A percentile compares a stretch with the other conserved stretches of the same genome.
Conservation (phyloP, 306 rosid species). For the Acacia melanoxylon region DNA sequence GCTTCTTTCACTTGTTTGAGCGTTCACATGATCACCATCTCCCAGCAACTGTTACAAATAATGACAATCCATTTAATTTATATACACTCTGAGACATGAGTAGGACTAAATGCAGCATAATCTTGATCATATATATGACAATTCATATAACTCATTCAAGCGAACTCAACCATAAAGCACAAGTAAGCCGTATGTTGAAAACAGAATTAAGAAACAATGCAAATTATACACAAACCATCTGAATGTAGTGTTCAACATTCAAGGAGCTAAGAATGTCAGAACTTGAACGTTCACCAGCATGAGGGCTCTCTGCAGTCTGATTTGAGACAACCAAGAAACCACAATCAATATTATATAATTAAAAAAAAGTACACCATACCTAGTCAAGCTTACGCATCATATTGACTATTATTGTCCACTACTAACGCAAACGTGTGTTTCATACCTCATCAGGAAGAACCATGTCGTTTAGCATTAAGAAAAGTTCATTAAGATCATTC, state of each 20-base stretch:
- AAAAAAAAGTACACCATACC: neutral
- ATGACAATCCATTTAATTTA: neutral
- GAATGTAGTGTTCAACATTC: slow-evolving; percentile 12
- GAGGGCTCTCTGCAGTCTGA: neutral
- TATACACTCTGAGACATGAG: no score
- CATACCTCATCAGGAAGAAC: slow-evolving; percentile 26
- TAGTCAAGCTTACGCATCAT: neutral
- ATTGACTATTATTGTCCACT: neutral
- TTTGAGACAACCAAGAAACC: neutral
- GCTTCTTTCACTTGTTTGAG: neutral
- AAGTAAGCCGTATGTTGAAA: neutral
- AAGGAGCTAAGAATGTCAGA: neutral
- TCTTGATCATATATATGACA: neutral
- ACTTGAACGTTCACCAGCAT: neutral
- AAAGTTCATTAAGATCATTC: slow-evolving; percentile 5
- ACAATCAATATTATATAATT: neutral
- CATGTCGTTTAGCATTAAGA: neutral
- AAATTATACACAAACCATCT: slow-evolving; percentile 32
- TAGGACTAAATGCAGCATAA: no score
- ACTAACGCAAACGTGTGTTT: neutral
- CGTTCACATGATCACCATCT: neutral
- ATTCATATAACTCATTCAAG: neutral
- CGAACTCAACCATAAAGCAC: neutral
- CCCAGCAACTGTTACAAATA: slow-evolving; percentile 6
- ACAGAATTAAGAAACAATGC: neutral